Evolutionary conservation across 805 yeast species (phyloP), one percentile per base, ranked within the genome.

Genomic region (Ogataea philodendri): DNA sequence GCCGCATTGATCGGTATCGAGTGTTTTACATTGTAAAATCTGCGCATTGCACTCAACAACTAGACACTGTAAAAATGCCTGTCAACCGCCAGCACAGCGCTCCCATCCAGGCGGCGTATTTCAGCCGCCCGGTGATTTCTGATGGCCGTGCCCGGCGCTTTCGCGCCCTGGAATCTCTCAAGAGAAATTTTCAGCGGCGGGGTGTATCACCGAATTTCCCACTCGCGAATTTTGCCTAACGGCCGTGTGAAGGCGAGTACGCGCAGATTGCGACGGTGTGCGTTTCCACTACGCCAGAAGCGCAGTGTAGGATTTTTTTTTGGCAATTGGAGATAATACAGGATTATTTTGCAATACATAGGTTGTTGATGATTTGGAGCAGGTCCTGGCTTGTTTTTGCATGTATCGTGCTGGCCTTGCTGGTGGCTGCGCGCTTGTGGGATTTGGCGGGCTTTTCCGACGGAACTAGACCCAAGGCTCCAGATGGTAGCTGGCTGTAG

Each of bases 181-280:
- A 33, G 63, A 58, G 63, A 51, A 55, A 32, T 39, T 44, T 33
- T 37, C 13, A 24, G 31, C 48, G 54, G 55, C 42, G 52, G 58
- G 41, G 60, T 37, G 48, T 41, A 49, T 59, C 66, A 61, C 66
- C 66, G 66, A 61, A 61, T 61, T 61, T 61, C 66, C 66, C 66
- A 60, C 66, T 60, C 64, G 63, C 62, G 22, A 32, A 18, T 5
- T n/a, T 13, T 30, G 38, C 43, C 30, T 29, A 23, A 22, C 32
- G 28, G 40, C 54, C 60, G 54, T 55, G 35, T 52, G 65, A 46
- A 38, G 35, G 49, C 62, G 61, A 59, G 65, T 59, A 54, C 48
- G 54, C 63, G 59, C 54, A 57, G 62, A 60, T 39, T 46, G 39
- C 45, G 48, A 38, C 51, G 46, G 42, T 39, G 44, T 41, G 48